Base-by-base conservation (phyloP, 2,329 filamentous ascomycete genomes). In the Aspergillus ruber region DNA sequence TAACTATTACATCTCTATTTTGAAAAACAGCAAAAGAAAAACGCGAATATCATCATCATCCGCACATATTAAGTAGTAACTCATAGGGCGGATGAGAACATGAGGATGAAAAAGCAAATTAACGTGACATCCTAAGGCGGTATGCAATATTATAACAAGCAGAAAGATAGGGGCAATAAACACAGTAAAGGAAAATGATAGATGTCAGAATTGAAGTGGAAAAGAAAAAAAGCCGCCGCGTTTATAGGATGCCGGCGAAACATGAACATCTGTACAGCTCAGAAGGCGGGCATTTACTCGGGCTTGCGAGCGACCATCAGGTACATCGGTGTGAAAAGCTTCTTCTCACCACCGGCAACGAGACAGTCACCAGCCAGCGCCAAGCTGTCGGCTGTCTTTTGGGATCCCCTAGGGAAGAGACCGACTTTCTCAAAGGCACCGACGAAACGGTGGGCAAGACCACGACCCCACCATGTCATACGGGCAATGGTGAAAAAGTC, bases 321-420 rank as follows among this genome's bases (percentile, higher is more conserved):
- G 74, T 95, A 96, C 91, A 97, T 97, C 48, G 91, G 91, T 1
- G 91, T 97, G 74, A 97, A 97, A n/a, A 97, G 80, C 69, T 95
- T 87, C 74, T 90, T 79, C 68, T 83, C 81, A 32, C 84, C 91
- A 70, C 91, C 91, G 42, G 87, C 88, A 18, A 95, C 90, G 44
- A 97, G 76, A 60, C 82, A 86, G 70, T 96, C 90, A 9, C 82
- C 90, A 27, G 88, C 90, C 49, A 83, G 64, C 5, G 86, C 90
- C 61, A 97, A 73, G 62, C 86, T 90, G 71, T 96, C 86, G 9
- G 90, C 90, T n/a, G 90, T 95, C 82, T 95, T 95, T 74, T 89
- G 88, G 42, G 90, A 94, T 43, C 91, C 91, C 45, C 74, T 75
- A 32, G 91, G 91, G 15, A 89, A 87, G 33, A 96, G 61, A 42